Conservation (phyloP, 2,329 filamentous ascomycete species). For the Phymatotrichopsis omnivora region DNA sequence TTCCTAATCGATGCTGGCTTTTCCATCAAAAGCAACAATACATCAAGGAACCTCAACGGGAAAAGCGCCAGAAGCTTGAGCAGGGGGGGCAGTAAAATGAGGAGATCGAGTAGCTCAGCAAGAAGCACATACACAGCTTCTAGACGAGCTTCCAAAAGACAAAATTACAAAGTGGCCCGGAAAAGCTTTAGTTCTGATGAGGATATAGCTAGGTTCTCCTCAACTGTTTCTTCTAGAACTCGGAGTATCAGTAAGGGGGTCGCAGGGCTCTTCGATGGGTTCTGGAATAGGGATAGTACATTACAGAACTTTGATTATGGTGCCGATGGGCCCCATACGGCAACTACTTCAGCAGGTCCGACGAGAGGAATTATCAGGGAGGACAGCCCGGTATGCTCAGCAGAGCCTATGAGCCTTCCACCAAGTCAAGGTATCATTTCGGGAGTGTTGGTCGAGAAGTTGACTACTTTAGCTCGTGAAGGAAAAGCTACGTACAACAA, state of each 20-base stretch:
- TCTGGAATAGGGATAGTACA: no score
- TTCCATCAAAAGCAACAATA: neutral
- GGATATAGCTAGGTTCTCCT: no score
- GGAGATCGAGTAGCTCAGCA: neutral
- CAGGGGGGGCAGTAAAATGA: neutral
- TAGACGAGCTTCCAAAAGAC: no score
- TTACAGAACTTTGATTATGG: slow-evolving; percentile 4
- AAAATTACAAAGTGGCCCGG: no score
- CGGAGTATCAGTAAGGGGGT: no score
- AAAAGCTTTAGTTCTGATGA: no score
- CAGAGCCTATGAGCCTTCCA: neutral
- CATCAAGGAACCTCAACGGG: slow-evolving; percentile 4
- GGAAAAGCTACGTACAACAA: slow-evolving; percentile 11
- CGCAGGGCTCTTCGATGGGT: no score
- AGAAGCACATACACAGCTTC: neutral
- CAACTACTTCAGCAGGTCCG: slow-evolving; percentile 14
- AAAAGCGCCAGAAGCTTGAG: slow-evolving; percentile 1
- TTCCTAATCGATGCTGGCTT: slow-evolving; percentile 13
- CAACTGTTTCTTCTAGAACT: no score
- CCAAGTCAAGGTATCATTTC: slow-evolving; percentile 1
- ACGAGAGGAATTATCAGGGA: slow-evolving; percentile 15
- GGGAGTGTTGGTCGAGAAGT: neutral
- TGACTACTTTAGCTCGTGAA: slow-evolving; percentile 6
- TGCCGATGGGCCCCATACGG: slow-evolving; percentile 10
- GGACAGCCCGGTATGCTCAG: no score